These are phyloP conservation scores for Exophiala bonariae DNA, from an alignment of 2,329 filamentous ascomycete species.

Conservation along the genomic window DNA sequence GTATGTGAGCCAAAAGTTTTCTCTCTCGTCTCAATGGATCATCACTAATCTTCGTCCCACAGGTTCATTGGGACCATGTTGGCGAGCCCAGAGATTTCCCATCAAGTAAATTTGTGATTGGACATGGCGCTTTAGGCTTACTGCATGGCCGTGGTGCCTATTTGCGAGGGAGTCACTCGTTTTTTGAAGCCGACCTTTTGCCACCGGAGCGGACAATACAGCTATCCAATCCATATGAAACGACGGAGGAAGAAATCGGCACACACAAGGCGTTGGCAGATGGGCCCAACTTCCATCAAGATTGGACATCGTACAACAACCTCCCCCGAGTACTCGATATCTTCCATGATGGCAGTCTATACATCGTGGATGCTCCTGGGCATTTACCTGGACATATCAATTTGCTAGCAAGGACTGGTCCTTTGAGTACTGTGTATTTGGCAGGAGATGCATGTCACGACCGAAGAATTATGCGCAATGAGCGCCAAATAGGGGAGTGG, in stretches of 20 bases:
- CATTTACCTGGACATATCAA: slow-evolving; percentile 37
- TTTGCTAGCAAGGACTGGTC: slow-evolving; percentile 25
- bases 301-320: slow-evolving; percentile 23
- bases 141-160: slow-evolving; percentile 14
- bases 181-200: slow-evolving; percentile 30
- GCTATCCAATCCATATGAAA: slow-evolving; percentile 21
- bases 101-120: slow-evolving; percentile 39
- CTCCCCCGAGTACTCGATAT: slow-evolving; percentile 30
- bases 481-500: slow-evolving; percentile 33
- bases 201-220: slow-evolving; percentile 25
- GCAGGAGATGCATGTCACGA: slow-evolving; percentile 37
- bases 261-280: neutral
- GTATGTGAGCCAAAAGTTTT: slow-evolving; percentile 27
- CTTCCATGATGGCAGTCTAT: slow-evolving; percentile 33
- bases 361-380: slow-evolving; percentile 33
- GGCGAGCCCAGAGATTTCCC: slow-evolving; percentile 42
- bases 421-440: slow-evolving; percentile 29
- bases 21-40: neutral
- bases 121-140: slow-evolving; percentile 27
- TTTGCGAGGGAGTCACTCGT: slow-evolving; percentile 26
- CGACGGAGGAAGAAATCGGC: slow-evolving; percentile 11
- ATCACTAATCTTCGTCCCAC: slow-evolving; percentile 8
- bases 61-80: slow-evolving; percentile 37
- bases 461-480: slow-evolving; percentile 30
- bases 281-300: slow-evolving; percentile 20